phyloP scores from a whole-genome alignment of 177 flowering plant genomes.

The Vitis hybrid region DNA sequence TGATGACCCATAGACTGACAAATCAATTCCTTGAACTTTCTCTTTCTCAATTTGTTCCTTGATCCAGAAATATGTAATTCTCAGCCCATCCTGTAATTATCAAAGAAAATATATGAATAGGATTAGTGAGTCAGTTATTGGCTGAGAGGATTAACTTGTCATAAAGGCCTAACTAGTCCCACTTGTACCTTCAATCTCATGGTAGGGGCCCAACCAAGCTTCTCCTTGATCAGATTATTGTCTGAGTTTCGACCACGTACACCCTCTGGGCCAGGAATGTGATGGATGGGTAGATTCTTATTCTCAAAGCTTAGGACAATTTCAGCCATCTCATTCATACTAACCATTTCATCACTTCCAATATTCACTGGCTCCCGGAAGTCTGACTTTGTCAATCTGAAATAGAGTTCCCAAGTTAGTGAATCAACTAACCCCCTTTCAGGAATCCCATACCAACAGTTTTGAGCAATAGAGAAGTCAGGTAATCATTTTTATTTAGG shows the following conservation, averaged over 20 bases:
- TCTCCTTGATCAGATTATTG: slow-evolving; percentile 93
- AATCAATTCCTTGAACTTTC: slow-evolving; percentile 65
- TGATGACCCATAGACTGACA: slow-evolving; percentile 81
- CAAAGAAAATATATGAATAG: neutral
- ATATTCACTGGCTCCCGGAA: slow-evolving; percentile 97
- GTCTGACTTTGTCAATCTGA: slow-evolving; percentile 92
- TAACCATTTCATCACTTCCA: slow-evolving; percentile 99
- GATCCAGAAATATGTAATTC: slow-evolving; percentile 96
- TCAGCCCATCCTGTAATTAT: slow-evolving; percentile 77
- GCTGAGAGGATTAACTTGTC: too few species aligned
- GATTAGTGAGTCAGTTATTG: neutral
- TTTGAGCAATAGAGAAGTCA: neutral
- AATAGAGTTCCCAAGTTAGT: neutral
- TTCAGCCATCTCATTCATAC: slow-evolving; percentile 99
- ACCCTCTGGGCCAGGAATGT: slow-evolving; percentile 99
- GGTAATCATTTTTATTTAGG: too few species aligned
- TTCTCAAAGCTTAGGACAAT: slow-evolving; percentile 91
- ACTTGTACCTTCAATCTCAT: slow-evolving; percentile 86
- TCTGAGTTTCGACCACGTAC: slow-evolving; percentile 99
- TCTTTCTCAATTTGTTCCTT: slow-evolving; percentile 96
- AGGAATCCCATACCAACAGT: too few species aligned
- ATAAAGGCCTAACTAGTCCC: too few species aligned
- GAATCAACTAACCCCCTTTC: neutral
- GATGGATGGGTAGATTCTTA: slow-evolving; percentile 90
- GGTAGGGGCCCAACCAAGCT: slow-evolving; percentile 98